Percentiles rank a stretch among this genome's conserved stretches.
These are phyloP conservation scores for Phyllosticta paracitricarpa DNA, from an alignment of 2,329 filamentous ascomycete species.

Conservation along the genomic window DNA sequence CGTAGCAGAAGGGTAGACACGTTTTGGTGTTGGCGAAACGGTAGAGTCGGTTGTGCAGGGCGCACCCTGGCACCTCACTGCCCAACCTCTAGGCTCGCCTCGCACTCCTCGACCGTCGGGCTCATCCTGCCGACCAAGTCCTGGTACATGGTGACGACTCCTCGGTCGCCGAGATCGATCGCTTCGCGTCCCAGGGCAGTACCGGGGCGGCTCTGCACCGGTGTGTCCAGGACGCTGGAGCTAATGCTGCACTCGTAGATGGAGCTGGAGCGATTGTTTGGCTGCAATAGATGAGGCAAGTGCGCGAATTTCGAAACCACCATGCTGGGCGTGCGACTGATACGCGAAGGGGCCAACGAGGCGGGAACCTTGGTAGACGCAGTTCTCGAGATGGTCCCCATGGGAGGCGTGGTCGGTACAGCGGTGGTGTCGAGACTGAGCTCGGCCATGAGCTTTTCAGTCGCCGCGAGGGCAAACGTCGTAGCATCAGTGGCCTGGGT, in stretches of 20 bases:
- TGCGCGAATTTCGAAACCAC: background rate
- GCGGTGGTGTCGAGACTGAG: constrained; percentile 1
- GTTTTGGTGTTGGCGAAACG: background rate
- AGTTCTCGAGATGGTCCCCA: background rate
- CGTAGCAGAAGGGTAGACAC: background rate
- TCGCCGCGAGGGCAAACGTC: constrained; percentile 1
- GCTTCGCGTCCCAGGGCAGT: background rate
- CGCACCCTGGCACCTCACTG: background rate
- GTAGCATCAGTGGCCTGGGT: background rate
- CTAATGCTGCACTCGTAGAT: background rate
- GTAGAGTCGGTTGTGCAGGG: background rate
- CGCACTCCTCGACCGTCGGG: background rate
- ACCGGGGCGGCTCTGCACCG: background rate
- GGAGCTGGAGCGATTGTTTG: background rate
- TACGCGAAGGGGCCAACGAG: background rate
- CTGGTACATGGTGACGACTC: constrained; percentile 5
- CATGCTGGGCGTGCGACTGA: background rate
- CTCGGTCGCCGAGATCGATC: background rate
- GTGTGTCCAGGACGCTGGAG: background rate
- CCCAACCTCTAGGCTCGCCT: background rate
- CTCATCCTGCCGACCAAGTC: background rate
- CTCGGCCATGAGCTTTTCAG: constrained; percentile 8
- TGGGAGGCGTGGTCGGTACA: background rate
- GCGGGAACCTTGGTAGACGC: background rate
- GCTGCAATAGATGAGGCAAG: background rate